Evolutionary conservation across 208 protist species (phyloP).

Genomic region (Trypanosoma melophagium): DNA sequence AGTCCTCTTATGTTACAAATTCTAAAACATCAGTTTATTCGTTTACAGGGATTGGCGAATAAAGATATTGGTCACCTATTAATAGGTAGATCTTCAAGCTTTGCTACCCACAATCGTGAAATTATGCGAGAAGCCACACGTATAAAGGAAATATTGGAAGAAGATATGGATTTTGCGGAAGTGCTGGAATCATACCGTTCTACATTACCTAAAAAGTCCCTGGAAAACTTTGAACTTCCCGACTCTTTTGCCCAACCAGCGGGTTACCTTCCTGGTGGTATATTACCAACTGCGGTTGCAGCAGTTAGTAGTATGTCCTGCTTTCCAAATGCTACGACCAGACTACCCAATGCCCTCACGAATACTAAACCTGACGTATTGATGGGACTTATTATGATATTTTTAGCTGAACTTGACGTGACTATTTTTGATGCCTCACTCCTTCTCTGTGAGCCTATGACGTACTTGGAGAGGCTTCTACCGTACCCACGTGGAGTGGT

Average conservation of each 20-base stretch:
- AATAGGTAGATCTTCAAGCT: slow-evolving; percentile 55
- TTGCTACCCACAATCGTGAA: slow-evolving; percentile 59
- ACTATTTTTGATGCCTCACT: slow-evolving; percentile 67
- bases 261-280: slow-evolving; percentile 64
- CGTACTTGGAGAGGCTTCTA: slow-evolving; percentile 72
- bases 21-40: slow-evolving; percentile 78
- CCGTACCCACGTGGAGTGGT: slow-evolving; percentile 66
- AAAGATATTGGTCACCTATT: slow-evolving; percentile 54
- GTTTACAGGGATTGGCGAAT: slow-evolving; percentile 64
- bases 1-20: slow-evolving; percentile 81
- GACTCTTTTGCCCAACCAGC: slow-evolving; percentile 60
- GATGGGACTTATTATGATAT: slow-evolving; percentile 68
- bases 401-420: slow-evolving; percentile 69
- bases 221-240: slow-evolving; percentile 44
- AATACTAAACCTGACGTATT: slow-evolving; percentile 72
- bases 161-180: slow-evolving; percentile 54
- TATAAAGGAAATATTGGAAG: slow-evolving; percentile 48
- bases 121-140: slow-evolving; percentile 63
- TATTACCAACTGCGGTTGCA: slow-evolving; percentile 48
- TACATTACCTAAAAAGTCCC: slow-evolving; percentile 36
- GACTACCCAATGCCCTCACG: slow-evolving; percentile 56
- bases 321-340: slow-evolving; percentile 72
- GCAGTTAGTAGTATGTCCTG: slow-evolving; percentile 30
- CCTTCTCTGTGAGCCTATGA: slow-evolving; percentile 61
- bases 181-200: slow-evolving; percentile 64